Evolutionary conservation across 1,284 basidiomycete genomes (phyloP), one percentile per base, ranked within the genome.

Genomic region (Trichosporon coremiiforme): DNA sequence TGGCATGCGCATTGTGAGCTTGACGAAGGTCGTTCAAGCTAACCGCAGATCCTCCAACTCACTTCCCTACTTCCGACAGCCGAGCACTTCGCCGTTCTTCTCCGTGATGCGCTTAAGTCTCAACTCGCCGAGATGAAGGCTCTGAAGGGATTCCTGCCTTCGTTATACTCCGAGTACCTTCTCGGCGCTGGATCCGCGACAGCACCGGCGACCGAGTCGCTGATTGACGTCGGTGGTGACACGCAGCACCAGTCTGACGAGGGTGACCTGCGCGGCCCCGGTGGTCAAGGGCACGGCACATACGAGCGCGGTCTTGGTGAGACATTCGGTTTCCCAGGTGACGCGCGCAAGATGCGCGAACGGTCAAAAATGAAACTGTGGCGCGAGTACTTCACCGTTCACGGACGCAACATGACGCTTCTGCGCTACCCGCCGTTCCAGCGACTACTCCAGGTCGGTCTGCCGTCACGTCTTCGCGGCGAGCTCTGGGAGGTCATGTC

Each of bases 401-500:
- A 85, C 63, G 84, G 84, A 4, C 67, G 84, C 22, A 83, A 82
- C 69, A 73, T 85, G 69, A 85, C 84, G 3, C 88, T 98, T n/a
- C 86, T 99, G 41, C 91, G 96, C 57, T 99, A 98, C 82, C 97
- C 97, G 0, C 93, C 97, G 81, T 96, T 95, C 81, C 96, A 95
- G 50, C 90, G 97, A 22, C 88, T 99, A 17, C 91, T 99, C 1
- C 97, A 98, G 85, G 97, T 99, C 68, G 97, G 97, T 67, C 86
- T 99, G 8, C 97, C 97, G 0, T 98, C 97, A 78, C 88, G 94
- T 25, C 87, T 99, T 10, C 90, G 97, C 47, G 97, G 97, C 15
- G 97, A 99, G 83, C 91, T 99, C 84, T 99, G 97, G 97, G 97
- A 99, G 84, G 91, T 95, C 1, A 88, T 98, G 33, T 96, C 94